Conservation (phyloP, 1,139 yeast species). For the Pneumocystis murina region DNA sequence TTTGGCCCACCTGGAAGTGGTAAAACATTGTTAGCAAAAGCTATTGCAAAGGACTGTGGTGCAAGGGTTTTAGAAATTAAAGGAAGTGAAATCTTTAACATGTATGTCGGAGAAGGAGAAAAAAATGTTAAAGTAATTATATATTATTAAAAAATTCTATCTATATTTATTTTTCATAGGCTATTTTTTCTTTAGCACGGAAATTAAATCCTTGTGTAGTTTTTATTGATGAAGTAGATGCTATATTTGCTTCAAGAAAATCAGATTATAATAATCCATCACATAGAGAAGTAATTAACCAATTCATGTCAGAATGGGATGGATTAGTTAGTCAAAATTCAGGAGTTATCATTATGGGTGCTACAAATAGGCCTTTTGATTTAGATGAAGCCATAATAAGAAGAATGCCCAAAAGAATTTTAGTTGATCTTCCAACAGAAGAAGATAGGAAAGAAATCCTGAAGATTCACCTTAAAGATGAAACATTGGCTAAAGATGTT, state of each 20-base stretch:
- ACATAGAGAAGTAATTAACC: slow-evolving; percentile 93
- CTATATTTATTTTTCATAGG: slow-evolving; percentile 32
- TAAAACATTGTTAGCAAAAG: slow-evolving; percentile 84
- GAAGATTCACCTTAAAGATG: slow-evolving; percentile 87
- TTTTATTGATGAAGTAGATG: slow-evolving; percentile 88
- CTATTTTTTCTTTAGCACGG: slow-evolving; percentile 89
- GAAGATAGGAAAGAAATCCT: slow-evolving; percentile 79
- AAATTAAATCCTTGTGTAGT: slow-evolving; percentile 97
- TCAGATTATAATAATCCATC: slow-evolving; percentile 92
- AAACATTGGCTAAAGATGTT: slow-evolving; percentile 91
- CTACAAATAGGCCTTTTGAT: slow-evolving; percentile 96
- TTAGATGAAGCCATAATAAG: slow-evolving; percentile 94
- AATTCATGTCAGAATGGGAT: slow-evolving; percentile 94
- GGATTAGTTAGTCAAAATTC: slow-evolving; percentile 97
- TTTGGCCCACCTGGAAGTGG: slow-evolving; percentile 10
- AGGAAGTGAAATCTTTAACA: slow-evolving; percentile 88
- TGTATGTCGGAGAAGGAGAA: slow-evolving; percentile 98
- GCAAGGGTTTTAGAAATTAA: slow-evolving; percentile 89
- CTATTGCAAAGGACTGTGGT: slow-evolving; percentile 91
- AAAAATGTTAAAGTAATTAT: slow-evolving; percentile 54
- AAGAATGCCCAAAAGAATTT: slow-evolving; percentile 91
- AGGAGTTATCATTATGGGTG: slow-evolving; percentile 92
- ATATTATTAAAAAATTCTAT: slow-evolving; percentile 3
- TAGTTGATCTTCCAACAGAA: slow-evolving; percentile 94
- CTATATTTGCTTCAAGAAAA: slow-evolving; percentile 83